phyloP scores from a whole-genome alignment of 257 asterid species.

The Solanum megistacrolobum region DNA sequence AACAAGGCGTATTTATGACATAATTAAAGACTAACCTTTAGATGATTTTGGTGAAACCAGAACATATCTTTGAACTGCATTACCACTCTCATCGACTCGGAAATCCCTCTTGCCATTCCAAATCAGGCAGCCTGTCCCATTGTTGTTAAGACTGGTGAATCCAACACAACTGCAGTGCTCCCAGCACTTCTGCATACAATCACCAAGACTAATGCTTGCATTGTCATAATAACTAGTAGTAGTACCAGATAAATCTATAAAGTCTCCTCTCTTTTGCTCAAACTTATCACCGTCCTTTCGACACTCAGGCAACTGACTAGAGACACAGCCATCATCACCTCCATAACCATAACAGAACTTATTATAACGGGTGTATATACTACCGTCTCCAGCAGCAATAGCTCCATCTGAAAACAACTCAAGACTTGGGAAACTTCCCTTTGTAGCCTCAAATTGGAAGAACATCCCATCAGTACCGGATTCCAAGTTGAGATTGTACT shows the following conservation, averaged over 20 bases:
- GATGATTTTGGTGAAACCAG: background rate
- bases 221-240: background rate
- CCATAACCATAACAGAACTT: background rate
- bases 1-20: background rate
- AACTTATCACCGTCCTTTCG: background rate
- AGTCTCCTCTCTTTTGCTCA: background rate
- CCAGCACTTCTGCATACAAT: background rate
- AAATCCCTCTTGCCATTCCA: background rate
- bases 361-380: background rate
- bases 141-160: background rate
- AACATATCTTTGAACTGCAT: background rate
- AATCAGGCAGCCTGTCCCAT: background rate
- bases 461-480: background rate
- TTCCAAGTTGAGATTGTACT: background rate
- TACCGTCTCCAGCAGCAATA: background rate
- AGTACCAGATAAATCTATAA: background rate
- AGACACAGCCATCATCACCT: conserved; percentile 9
- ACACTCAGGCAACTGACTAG: conserved; percentile 9
- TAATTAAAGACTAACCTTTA: background rate
- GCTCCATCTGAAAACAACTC: background rate
- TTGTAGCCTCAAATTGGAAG: background rate
- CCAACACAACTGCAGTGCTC: background rate
- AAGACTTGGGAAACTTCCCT: background rate
- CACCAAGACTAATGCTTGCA: background rate
- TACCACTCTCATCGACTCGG: background rate